Conservation (phyloP, 257 asterid species). For the Orobanche coerulescens region DNA sequence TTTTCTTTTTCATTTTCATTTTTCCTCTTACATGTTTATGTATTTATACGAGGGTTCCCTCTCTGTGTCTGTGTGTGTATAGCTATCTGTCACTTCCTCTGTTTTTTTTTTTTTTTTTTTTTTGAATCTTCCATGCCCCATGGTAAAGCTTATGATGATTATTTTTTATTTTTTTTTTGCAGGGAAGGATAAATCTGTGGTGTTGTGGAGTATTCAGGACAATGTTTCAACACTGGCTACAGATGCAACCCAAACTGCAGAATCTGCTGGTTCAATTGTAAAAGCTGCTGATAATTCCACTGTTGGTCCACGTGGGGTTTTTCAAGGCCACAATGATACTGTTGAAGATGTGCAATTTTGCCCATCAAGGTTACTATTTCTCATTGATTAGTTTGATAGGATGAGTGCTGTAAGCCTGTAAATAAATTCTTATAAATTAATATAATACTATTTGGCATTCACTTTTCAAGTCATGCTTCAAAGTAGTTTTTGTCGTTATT, state of each 20-base stretch:
- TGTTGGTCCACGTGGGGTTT: slow-evolving; percentile 87
- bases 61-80: neutral
- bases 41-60: neutral
- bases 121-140: neutral
- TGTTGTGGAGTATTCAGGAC: slow-evolving; percentile 94
- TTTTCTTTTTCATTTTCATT: neutral
- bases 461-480: neutral
- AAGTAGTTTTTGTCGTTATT: neutral
- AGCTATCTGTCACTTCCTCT: neutral
- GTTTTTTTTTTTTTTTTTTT: too few relatives aligned
- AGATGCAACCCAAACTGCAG: slow-evolving; percentile 48
- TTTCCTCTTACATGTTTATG: neutral
- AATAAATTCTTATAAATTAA: neutral
- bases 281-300: slow-evolving; percentile 71
- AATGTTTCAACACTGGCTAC: slow-evolving; percentile 77
- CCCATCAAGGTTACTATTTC: slow-evolving; percentile 70
- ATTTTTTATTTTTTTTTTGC: slow-evolving; percentile 23
- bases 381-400: neutral
- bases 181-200: slow-evolving; percentile 97
- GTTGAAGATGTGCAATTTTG: slow-evolving; percentile 98
- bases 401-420: neutral
- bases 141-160: slow-evolving; percentile 18
- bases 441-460: neutral
- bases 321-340: slow-evolving; percentile 84
- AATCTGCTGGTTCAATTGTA: slow-evolving; percentile 51